Conservation (phyloP, 768 basidiomycete genomes). For the Saitozyma podzolica region DNA sequence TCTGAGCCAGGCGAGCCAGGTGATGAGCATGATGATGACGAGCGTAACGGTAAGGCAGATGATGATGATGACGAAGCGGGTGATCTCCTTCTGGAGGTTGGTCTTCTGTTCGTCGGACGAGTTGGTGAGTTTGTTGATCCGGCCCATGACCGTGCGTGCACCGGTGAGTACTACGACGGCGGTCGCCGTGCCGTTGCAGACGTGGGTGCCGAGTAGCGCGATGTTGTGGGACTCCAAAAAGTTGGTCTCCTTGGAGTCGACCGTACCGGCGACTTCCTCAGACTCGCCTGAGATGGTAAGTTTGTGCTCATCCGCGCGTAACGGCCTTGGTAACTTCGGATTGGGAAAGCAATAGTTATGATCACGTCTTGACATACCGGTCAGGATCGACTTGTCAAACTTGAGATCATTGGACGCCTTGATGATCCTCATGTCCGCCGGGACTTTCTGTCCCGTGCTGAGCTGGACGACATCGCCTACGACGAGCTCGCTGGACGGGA, state of each 20-base stretch:
- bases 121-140: not conserved
- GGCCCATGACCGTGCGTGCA: not conserved
- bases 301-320: too few species aligned
- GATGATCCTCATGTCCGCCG: not conserved
- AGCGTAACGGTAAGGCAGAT: not conserved
- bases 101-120: not conserved
- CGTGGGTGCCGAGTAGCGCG: not conserved
- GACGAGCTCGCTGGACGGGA: not conserved
- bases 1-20: not conserved
- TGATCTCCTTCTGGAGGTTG: not conserved
- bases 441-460: slow-evolving; percentile 1
- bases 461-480: slow-evolving; percentile 1
- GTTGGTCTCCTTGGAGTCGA: not conserved
- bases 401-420: not conserved
- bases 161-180: not conserved
- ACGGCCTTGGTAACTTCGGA: too few species aligned
- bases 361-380: not conserved
- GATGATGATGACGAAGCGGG: not conserved
- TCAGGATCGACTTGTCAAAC: slow-evolving; percentile 1
- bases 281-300: not conserved
- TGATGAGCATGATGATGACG: not conserved
- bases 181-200: not conserved
- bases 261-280: not conserved
- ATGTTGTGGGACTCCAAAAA: not conserved
- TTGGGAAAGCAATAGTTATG: not conserved